Evolutionary conservation across 352 stramenopile genomes (phyloP), one percentile per base, ranked within the genome.

Genomic region (Globisporangium nodosum): DNA sequence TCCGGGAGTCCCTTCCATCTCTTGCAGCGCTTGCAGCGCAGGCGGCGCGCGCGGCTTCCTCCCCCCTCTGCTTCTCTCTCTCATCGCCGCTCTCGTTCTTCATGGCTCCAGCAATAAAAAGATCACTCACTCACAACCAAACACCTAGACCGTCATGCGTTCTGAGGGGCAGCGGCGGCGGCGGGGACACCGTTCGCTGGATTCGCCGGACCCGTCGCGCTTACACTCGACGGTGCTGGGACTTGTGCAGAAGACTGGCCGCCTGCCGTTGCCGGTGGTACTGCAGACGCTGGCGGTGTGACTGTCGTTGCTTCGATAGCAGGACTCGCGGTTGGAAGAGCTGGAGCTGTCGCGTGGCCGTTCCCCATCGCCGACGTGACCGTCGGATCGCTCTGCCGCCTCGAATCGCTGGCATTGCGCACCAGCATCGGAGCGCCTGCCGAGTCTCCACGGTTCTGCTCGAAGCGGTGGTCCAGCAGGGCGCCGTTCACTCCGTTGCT

Each of bases 61-160:
- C 30, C 27, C 33, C 18, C 27, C 31, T 27, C 49, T 33, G 3
- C 11, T 45, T 16, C 39, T 55, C 40, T 52, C 50, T 42, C 42
- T 48, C 42, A 24, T 48, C 16, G 42, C n/a, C 42, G 5, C 40
- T 13, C n/a, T 62, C 55, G n/a, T 54, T 47, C 47, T 56, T 51
- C 49, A 43, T 56, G 49, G 56, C 56, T 33, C 56, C 49, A 62
- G 56, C 56, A 62, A 62, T 54, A 62, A 56, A 61, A 56, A 62
- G 48, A 60, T 54, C 48, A 56, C 56, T 62, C 56, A 62, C 56
- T 61, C 56, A 61, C 56, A 54, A 61, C 49, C 56, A 56, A 62
- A 62, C 56, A 62, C 46, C 40, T 42, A 21, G 49, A 56, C 20
- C 48, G 56, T 62, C 56, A 62, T 56, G 27, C 56, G 31, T 31